A percentile compares a stretch with the other conserved stretches of the same genome.
Evolutionary conservation across 768 basidiomycete genomes (phyloP).

Genomic region (Suillus brevipes): DNA sequence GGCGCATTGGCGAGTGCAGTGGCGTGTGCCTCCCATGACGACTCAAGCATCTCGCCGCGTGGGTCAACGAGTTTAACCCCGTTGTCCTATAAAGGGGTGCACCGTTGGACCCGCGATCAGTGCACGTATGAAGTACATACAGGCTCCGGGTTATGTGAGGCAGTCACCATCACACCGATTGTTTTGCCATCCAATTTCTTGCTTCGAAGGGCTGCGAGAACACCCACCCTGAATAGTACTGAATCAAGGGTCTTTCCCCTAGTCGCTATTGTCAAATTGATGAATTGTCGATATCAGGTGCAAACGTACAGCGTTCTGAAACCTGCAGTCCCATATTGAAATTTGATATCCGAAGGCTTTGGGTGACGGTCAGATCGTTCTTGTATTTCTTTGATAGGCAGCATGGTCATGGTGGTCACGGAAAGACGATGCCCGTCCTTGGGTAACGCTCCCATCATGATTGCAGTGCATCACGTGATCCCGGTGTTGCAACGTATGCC

Average conservation of each 20-base stretch:
- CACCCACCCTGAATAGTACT: conserved; percentile 91
- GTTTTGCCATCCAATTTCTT: conserved; percentile 88
- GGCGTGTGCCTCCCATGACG: conserved; percentile 88
- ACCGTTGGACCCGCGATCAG: background rate
- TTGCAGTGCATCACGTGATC: conserved; percentile 32
- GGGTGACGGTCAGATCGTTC: conserved; percentile 60
- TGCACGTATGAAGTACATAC: conserved; percentile 43
- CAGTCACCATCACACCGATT: conserved; percentile 98
- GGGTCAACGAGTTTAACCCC: conserved; percentile 99
- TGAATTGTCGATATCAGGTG: conserved; percentile 9
- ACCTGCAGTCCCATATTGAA: conserved; percentile 92
- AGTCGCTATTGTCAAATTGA: conserved; percentile 15
- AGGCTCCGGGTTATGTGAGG: conserved; percentile 98
- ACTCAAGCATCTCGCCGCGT: conserved; percentile 94
- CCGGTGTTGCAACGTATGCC: background rate
- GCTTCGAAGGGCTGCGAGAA: conserved; percentile 88
- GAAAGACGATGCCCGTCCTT: background rate
- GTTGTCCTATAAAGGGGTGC: conserved; percentile 69
- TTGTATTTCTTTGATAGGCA: conserved; percentile 47
- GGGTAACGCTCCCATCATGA: background rate
- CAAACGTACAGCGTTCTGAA: conserved; percentile 83
- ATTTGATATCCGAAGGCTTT: conserved; percentile 68
- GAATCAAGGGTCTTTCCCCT: conserved; percentile 78
- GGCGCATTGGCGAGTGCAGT: conserved; percentile 84
- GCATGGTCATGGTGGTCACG: conserved; percentile 32